Percentiles rank a stretch among this genome's conserved stretches.
Evolutionary conservation across 495 filamentous ascomycete species (phyloP).

Genomic region (Neurospora sp.): DNA sequence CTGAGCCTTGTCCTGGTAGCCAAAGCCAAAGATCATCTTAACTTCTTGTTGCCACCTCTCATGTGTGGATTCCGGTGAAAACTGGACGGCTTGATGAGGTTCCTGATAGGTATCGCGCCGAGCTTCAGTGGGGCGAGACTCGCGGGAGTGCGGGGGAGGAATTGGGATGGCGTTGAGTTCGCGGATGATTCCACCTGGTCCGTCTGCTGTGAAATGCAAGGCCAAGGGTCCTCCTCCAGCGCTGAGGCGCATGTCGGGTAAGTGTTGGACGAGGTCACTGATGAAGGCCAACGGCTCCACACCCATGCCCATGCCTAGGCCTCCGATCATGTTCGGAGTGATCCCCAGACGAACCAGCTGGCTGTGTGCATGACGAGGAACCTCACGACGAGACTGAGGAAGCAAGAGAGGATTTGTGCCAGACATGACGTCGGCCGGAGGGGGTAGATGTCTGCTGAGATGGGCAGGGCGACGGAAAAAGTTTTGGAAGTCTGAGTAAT

Average conservation of each 20-base stretch:
- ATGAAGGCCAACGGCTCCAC: conserved; percentile 34
- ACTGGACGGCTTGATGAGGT: conserved; percentile 52
- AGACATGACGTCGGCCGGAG: conserved; percentile 57
- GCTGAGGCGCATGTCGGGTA: conserved; percentile 7
- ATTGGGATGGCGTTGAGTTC: conserved; percentile 28
- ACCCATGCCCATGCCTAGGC: background rate
- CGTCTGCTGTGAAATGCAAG: conserved; percentile 31
- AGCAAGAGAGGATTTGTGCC: conserved; percentile 60
- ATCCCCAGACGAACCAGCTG: conserved; percentile 29
- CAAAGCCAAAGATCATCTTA: conserved; percentile 66
- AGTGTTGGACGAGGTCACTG: conserved; percentile 27
- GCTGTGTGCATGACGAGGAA: conserved; percentile 17
- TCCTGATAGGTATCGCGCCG: conserved; percentile 37
- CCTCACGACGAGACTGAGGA: conserved; percentile 14
- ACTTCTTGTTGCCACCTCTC: conserved; percentile 87
- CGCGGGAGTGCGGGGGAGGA: conserved; percentile 13
- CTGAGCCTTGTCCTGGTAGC: conserved; percentile 58
- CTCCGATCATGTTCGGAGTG: conserved; percentile 13
- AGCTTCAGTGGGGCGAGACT: conserved; percentile 25
- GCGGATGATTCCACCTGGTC: conserved; percentile 25
- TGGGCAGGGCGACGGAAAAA: conserved; percentile 23
- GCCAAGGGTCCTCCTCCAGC: conserved; percentile 24
- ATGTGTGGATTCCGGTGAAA: conserved; percentile 57
- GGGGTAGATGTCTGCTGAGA: conserved; percentile 10
- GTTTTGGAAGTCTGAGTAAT: conserved; percentile 29